phyloP scores from a whole-genome alignment of 148 eudicot species.

The Suaeda aralocaspica region DNA sequence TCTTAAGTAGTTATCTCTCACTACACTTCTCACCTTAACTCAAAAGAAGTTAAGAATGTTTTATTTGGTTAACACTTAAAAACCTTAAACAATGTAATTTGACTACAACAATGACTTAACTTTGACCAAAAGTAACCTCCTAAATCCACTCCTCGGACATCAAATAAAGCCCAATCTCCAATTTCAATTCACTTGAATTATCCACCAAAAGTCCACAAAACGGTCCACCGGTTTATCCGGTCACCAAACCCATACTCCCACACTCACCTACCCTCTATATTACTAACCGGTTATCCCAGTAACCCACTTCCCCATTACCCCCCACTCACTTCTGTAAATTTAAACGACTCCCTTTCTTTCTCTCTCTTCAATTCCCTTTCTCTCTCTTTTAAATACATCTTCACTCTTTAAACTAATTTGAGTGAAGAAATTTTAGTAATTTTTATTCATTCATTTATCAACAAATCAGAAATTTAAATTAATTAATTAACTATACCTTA shows the following conservation, averaged over 20 bases:
- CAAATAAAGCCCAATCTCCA: neutral
- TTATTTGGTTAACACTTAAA: too few relatives aligned
- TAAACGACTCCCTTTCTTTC: constrained; percentile 18
- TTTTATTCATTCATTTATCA: neutral
- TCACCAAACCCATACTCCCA: constrained; percentile 23
- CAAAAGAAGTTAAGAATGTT: too few relatives aligned
- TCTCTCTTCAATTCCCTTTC: neutral
- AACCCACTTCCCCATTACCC: constrained; percentile 19
- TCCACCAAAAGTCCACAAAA: constrained; percentile 11
- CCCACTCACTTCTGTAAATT: constrained; percentile 18
- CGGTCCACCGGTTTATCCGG: constrained; percentile 36
- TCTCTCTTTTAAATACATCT: constrained; percentile 11
- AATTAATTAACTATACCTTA: neutral
- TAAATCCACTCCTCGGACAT: constrained; percentile 21
- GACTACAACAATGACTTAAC: too few relatives aligned
- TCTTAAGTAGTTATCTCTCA: too few relatives aligned
- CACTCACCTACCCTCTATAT: constrained; percentile 27
- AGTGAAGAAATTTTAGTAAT: neutral
- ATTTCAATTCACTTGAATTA: constrained; percentile 29
- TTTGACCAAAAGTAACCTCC: neutral
- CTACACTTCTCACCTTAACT: too few relatives aligned
- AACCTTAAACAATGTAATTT: too few relatives aligned
- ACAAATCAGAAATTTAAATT: neutral
- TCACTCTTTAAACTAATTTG: neutral
- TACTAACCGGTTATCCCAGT: constrained; percentile 41